Conservation (phyloP, 768 basidiomycete species). For the Mycena indigotica region DNA sequence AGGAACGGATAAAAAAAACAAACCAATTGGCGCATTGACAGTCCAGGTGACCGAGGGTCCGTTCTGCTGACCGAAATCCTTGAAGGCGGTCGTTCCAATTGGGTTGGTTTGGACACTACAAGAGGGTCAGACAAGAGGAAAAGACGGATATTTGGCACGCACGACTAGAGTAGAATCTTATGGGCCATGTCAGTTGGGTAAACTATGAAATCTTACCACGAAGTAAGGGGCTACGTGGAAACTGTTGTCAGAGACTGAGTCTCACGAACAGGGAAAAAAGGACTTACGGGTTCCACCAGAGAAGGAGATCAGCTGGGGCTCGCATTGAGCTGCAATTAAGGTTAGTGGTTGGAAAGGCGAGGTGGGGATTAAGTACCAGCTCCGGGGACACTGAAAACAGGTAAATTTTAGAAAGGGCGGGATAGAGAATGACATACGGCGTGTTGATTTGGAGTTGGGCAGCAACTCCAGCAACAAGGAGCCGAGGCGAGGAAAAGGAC, state of each 20-base stretch:
- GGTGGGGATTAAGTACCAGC: conserved; percentile 1
- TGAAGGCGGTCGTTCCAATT: conserved; percentile 40
- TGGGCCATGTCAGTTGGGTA: neutral
- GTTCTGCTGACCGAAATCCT: conserved; percentile 44
- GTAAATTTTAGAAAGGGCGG: neutral
- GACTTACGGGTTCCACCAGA: conserved; percentile 57
- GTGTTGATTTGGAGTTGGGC: conserved; percentile 63
- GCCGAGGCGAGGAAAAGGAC: conserved; percentile 43
- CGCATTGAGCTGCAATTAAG: conserved; percentile 47
- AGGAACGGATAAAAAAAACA: conserved; percentile 13
- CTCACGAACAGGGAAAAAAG: neutral
- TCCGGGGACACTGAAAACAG: conserved; percentile 16
- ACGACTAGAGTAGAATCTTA: conserved; percentile 41
- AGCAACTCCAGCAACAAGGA: conserved; percentile 44
- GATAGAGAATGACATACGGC: conserved; percentile 53
- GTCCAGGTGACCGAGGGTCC: conserved; percentile 54
- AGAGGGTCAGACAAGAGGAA: neutral
- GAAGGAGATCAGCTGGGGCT: conserved; percentile 59
- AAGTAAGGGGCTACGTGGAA: conserved; percentile 56
- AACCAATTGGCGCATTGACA: conserved; percentile 52
- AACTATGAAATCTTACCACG: conserved; percentile 50
- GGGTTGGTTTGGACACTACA: conserved; percentile 56
- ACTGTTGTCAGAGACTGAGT: conserved; percentile 17
- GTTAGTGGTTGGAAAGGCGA: neutral
- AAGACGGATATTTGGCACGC: conserved; percentile 6